Conservation (phyloP, 2,329 filamentous ascomycete genomes). For the Elsinoe batatas region DNA sequence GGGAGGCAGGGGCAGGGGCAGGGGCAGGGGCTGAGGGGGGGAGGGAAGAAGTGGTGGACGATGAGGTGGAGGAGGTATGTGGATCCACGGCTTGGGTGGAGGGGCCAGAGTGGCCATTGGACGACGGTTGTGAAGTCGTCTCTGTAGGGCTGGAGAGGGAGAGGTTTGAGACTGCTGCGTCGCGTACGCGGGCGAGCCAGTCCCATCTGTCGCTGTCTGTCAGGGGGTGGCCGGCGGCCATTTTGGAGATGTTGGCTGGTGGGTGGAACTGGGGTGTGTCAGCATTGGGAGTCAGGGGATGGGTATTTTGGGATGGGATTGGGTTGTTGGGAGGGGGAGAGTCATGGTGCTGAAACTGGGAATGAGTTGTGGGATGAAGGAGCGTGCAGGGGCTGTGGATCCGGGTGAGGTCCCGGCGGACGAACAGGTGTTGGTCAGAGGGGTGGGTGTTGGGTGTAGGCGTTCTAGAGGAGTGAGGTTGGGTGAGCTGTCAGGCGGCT, state of each 20-base stretch:
- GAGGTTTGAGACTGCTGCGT: slow-evolving; percentile 33
- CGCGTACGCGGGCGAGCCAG: slow-evolving; percentile 58
- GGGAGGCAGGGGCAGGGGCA: slow-evolving; percentile 20
- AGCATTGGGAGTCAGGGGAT: background rate
- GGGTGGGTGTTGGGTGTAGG: background rate
- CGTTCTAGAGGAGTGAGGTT: background rate
- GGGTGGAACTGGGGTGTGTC: slow-evolving; percentile 36
- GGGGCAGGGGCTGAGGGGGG: background rate
- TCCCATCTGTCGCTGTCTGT: slow-evolving; percentile 95
- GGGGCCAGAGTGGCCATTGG: background rate
- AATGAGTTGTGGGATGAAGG: background rate
- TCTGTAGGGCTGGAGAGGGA: slow-evolving; percentile 17
- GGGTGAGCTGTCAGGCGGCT: background rate
- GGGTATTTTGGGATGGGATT: background rate
- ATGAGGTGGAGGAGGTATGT: background rate
- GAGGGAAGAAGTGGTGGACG: slow-evolving; percentile 18
- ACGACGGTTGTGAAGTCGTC: background rate
- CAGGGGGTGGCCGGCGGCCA: slow-evolving; percentile 72
- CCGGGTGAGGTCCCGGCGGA: background rate
- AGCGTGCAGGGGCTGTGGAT: background rate
- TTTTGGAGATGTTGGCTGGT: slow-evolving; percentile 59
- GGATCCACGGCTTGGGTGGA: slow-evolving; percentile 11
- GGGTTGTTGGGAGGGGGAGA: background rate
- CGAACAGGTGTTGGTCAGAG: background rate
- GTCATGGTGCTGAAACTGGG: background rate